phyloP scores from a whole-genome alignment of 2,329 filamentous ascomycete genomes.

The Ceratocystis destructans region DNA sequence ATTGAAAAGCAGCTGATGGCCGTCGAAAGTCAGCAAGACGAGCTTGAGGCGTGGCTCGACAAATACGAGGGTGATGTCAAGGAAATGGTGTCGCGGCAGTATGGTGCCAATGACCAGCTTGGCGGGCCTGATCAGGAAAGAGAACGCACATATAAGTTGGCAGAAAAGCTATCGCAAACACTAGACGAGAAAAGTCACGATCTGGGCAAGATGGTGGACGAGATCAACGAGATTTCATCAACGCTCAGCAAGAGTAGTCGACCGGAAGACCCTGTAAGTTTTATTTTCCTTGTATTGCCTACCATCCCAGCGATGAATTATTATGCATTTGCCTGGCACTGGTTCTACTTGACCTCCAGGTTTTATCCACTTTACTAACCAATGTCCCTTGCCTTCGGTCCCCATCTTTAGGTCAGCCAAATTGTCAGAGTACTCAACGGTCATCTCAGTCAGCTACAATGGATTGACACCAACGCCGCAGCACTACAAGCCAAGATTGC shows the following conservation, averaged over 20 bases:
- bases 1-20: slow-evolving; percentile 81
- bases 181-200: slow-evolving; percentile 90
- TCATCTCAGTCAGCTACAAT: slow-evolving; percentile 81
- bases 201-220: slow-evolving; percentile 89
- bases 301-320: no score
- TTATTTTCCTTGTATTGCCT: slow-evolving; percentile 8
- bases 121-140: slow-evolving; percentile 89
- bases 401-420: slow-evolving; percentile 57
- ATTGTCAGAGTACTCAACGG: slow-evolving; percentile 91
- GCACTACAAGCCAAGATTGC: slow-evolving; percentile 70
- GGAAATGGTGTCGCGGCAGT: slow-evolving; percentile 67
- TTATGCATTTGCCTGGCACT: no score
- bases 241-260: slow-evolving; percentile 81
- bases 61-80: slow-evolving; percentile 87
- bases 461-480: slow-evolving; percentile 77
- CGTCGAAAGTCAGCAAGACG: slow-evolving; percentile 86
- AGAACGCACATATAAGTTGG: slow-evolving; percentile 89
- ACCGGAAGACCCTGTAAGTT: slow-evolving; percentile 69
- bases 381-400: slow-evolving; percentile 8
- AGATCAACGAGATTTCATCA: slow-evolving; percentile 88
- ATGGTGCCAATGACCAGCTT: slow-evolving; percentile 61
- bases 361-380: neutral
- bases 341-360: neutral
- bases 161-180: slow-evolving; percentile 80
- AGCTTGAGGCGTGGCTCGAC: slow-evolving; percentile 76